A percentile compares a stretch with the other conserved stretches of the same genome.
Conservation (phyloP, 495 filamentous ascomycete genomes). For the Monascus purpureus region DNA sequence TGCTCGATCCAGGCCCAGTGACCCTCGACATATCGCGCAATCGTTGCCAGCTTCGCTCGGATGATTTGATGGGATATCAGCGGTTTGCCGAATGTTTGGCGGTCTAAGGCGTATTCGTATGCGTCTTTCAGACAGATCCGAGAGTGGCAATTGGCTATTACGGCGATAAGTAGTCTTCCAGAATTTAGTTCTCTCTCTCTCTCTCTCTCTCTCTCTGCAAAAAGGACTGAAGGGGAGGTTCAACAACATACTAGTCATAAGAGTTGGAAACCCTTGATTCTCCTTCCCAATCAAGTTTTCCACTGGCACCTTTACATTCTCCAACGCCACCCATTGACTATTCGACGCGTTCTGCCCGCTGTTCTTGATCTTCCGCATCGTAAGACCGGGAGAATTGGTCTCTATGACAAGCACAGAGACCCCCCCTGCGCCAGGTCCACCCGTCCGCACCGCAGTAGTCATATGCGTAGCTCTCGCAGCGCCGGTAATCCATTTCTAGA, state of each 20-base stretch:
- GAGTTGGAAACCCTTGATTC: slow-evolving; percentile 33
- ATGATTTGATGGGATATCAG: slow-evolving; percentile 33
- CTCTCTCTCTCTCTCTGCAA: too few relatives aligned
- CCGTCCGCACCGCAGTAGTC: slow-evolving; percentile 41
- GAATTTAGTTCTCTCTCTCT: slow-evolving; percentile 38
- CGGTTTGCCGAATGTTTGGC: slow-evolving; percentile 35
- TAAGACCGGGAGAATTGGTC: slow-evolving; percentile 30
- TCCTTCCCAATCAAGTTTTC: slow-evolving; percentile 30
- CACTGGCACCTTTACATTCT: slow-evolving; percentile 32
- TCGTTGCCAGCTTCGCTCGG: slow-evolving; percentile 33
- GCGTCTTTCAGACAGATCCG: slow-evolving; percentile 35
- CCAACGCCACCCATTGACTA: slow-evolving; percentile 30
- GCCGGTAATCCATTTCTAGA: slow-evolving; percentile 48
- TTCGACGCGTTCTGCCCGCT: slow-evolving; percentile 40
- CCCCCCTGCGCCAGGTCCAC: slow-evolving; percentile 30
- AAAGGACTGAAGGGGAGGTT: neutral
- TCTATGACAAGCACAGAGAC: slow-evolving; percentile 41
- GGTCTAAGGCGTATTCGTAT: slow-evolving; percentile 32
- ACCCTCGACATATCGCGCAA: slow-evolving; percentile 35
- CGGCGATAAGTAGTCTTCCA: slow-evolving; percentile 29
- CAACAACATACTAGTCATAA: slow-evolving; percentile 29
- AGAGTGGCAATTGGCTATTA: slow-evolving; percentile 26
- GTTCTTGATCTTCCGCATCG: slow-evolving; percentile 64
- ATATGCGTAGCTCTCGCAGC: slow-evolving; percentile 39
- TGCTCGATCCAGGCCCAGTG: slow-evolving; percentile 36